Conservation (phyloP, 2,329 filamentous ascomycete species). For the Paecilomyces fulvus region DNA sequence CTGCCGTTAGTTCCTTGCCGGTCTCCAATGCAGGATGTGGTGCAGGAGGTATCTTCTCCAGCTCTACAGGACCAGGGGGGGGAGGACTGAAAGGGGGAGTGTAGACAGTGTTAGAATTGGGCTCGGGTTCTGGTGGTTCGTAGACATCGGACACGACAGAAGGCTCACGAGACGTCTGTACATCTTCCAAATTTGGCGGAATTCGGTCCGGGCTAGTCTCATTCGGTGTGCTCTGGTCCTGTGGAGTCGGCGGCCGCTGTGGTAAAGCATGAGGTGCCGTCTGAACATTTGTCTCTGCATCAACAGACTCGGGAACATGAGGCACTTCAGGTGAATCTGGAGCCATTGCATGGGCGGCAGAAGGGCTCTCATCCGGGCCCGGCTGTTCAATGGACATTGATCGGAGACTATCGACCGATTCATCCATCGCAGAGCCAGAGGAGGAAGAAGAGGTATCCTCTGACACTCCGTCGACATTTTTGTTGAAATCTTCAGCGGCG, state of each 20-base stretch:
- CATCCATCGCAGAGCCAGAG: slow-evolving; percentile 32
- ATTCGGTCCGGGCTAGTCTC: not conserved
- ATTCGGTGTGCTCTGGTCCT: not conserved
- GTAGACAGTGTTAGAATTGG: slow-evolving; percentile 18
- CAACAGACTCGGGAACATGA: not conserved
- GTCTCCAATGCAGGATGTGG: slow-evolving; percentile 12
- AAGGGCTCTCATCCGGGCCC: slow-evolving; percentile 2
- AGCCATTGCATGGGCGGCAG: not conserved
- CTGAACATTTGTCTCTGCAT: not conserved
- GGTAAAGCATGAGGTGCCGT: not conserved
- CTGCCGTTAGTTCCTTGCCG: slow-evolving; percentile 24
- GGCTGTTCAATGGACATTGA: slow-evolving; percentile 11
- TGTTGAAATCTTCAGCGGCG: slow-evolving; percentile 7
- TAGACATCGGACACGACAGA: slow-evolving; percentile 43
- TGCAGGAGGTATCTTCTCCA: slow-evolving; percentile 6
- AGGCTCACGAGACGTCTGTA: slow-evolving; percentile 17
- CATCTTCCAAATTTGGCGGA: slow-evolving; percentile 4
- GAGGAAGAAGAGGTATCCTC: slow-evolving; percentile 13
- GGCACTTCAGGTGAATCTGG: not conserved
- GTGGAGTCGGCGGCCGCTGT: not conserved
- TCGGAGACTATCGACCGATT: slow-evolving; percentile 24
- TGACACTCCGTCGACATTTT: not conserved
- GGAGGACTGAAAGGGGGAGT: slow-evolving; percentile 38
- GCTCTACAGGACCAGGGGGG: slow-evolving; percentile 24
- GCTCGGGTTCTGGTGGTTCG: slow-evolving; percentile 44